Evolutionary conservation across 257 asterid genomes (phyloP).

Genomic region (Rauvolfia tetraphylla): DNA sequence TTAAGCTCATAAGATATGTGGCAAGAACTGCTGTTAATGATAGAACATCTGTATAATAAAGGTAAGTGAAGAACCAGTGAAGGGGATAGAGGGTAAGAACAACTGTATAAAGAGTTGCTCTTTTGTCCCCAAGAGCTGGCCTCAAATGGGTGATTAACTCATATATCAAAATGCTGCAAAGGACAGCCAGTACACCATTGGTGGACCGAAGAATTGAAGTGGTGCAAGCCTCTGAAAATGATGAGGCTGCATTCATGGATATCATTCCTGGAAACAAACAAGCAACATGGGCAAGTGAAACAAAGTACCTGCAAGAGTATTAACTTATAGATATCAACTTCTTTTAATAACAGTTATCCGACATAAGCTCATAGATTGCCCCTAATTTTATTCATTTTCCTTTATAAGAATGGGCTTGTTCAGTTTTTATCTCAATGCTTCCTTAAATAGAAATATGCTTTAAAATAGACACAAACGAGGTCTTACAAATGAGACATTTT

Average conservation of each 20-base stretch:
- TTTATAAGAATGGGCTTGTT: not conserved
- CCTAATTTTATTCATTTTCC: not conserved
- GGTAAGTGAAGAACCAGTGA: constrained; percentile 92
- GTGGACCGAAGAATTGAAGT: constrained; percentile 65
- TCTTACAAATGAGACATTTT: not conserved
- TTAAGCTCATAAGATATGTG: constrained; percentile 65
- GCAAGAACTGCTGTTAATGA: constrained; percentile 86
- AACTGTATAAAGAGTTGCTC: constrained; percentile 60
- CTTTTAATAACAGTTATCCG: constrained; percentile 4
- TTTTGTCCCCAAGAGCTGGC: constrained; percentile 70
- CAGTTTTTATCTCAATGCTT: not conserved
- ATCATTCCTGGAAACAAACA: constrained; percentile 80
- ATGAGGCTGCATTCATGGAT: constrained; percentile 37
- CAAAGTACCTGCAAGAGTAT: constrained; percentile 79
- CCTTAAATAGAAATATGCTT: not conserved
- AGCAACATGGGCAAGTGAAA: constrained; percentile 92
- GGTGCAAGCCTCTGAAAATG: constrained; percentile 65
- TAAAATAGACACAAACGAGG: not conserved
- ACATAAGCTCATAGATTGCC: not conserved
- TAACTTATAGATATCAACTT: constrained; percentile 39
- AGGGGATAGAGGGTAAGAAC: constrained; percentile 81
- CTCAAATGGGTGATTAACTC: constrained; percentile 60
- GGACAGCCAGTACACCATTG: constrained; percentile 71
- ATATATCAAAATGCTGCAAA: constrained; percentile 62
- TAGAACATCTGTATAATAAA: constrained; percentile 90